Conservation (phyloP, 805 yeast genomes). For the Metschnikowia peoriensis region DNA sequence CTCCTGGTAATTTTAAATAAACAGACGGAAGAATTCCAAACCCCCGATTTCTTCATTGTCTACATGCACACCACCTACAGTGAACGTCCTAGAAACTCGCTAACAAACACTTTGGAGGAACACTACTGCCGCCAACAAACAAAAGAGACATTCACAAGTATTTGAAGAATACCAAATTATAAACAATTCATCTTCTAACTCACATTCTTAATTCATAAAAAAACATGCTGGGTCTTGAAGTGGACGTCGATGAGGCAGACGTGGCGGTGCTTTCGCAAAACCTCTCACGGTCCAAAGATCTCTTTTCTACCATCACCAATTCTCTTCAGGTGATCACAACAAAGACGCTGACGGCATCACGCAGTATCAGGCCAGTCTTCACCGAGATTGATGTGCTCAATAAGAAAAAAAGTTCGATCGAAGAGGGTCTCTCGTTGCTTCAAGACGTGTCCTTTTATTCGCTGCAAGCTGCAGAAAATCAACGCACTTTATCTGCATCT, state of each 20-base stretch:
- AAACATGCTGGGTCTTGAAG: conserved; percentile 9
- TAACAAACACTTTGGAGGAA: too few species aligned
- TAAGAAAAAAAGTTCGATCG: conserved; percentile 55
- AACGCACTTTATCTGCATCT: conserved; percentile 31
- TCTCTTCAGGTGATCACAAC: conserved; percentile 54
- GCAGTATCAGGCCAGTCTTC: conserved; percentile 69
- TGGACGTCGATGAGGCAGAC: conserved; percentile 78
- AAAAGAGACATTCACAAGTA: background rate
- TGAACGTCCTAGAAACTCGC: too few species aligned
- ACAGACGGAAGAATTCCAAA: too few species aligned
- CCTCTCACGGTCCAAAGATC: conserved; percentile 53
- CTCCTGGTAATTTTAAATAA: too few species aligned
- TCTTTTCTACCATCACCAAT: conserved; percentile 53
- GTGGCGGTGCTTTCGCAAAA: conserved; percentile 79
- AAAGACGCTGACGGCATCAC: conserved; percentile 55
- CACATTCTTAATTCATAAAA: background rate
- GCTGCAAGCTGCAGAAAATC: conserved; percentile 39
- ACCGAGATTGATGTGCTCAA: conserved; percentile 58
- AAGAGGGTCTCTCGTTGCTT: conserved; percentile 50
- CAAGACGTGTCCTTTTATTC: conserved; percentile 55
- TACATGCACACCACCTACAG: too few species aligned
- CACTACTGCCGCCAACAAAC: background rate
- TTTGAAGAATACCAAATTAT: background rate
- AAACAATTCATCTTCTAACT: background rate
- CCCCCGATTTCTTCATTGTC: too few species aligned